phyloP scores from a whole-genome alignment of 2,329 filamentous ascomycete genomes.

The Scytalidium lignicola region DNA sequence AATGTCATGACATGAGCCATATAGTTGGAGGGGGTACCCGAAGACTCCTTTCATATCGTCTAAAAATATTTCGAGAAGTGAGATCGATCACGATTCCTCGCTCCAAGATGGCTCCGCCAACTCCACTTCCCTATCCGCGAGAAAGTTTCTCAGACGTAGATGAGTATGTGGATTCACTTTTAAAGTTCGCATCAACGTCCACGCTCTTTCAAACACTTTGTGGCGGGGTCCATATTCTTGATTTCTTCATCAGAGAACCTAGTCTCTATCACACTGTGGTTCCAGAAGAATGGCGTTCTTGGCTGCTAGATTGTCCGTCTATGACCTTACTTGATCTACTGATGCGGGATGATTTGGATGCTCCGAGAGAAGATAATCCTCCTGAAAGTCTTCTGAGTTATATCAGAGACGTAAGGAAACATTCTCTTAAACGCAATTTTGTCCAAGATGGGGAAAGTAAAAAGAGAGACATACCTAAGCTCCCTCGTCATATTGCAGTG shows the following conservation, averaged over 20 bases:
- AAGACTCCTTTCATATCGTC: background rate
- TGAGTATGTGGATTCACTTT: constrained; percentile 71
- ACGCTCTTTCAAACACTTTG: constrained; percentile 82
- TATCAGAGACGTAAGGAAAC: constrained; percentile 62
- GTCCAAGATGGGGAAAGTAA: constrained; percentile 21
- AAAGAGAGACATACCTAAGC: constrained; percentile 41
- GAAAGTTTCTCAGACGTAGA: constrained; percentile 63
- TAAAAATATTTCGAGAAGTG: background rate
- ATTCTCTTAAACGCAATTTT: constrained; percentile 63
- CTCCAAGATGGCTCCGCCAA: constrained; percentile 31
- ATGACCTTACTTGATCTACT: constrained; percentile 76
- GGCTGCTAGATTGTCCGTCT: constrained; percentile 65
- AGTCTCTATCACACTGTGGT: constrained; percentile 76
- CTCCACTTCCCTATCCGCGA: constrained; percentile 62
- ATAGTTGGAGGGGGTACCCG: background rate
- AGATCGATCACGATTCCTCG: background rate
- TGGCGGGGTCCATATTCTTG: constrained; percentile 93
- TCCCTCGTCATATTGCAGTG: constrained; percentile 69
- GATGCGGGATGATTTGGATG: constrained; percentile 67
- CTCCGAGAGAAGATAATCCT: constrained; percentile 13
- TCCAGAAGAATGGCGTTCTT: constrained; percentile 74
- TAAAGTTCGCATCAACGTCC: constrained; percentile 70
- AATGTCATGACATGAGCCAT: background rate
- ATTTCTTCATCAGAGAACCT: constrained; percentile 86
- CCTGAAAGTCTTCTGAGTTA: constrained; percentile 61